Percentiles rank a stretch among this genome's conserved stretches.
These are phyloP conservation scores for Colletotrichum neosansevieriae DNA, from an alignment of 2,329 filamentous ascomycete genomes.

Conservation along the genomic window DNA sequence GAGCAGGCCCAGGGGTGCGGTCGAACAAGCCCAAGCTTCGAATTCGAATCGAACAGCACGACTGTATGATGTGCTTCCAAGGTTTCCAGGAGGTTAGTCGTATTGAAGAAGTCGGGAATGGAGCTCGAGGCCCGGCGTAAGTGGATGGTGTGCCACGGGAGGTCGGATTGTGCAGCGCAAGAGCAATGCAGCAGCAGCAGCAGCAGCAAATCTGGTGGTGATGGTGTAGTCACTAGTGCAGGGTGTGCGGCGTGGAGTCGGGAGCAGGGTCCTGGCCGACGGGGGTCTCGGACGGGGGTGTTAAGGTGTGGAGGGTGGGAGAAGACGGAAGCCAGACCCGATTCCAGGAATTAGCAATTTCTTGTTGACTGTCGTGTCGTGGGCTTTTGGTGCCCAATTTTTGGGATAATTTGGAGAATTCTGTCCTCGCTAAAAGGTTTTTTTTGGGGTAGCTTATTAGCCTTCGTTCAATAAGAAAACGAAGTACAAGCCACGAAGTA, in stretches of 20 bases:
- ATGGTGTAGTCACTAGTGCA: constrained; percentile 1
- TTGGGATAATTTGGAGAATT: neutral
- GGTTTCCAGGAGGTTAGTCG: constrained; percentile 8
- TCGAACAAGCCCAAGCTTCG: constrained; percentile 24
- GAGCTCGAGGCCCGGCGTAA: neutral
- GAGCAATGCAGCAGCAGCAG: neutral
- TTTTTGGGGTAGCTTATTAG: neutral
- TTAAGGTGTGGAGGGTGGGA: constrained; percentile 36
- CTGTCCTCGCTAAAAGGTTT: too few species aligned
- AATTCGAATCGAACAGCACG: constrained; percentile 22
- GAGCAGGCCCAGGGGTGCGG: neutral
- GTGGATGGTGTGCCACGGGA: constrained; percentile 11
- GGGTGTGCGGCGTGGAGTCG: constrained; percentile 36
- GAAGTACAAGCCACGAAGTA: neutral
- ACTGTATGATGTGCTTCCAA: constrained; percentile 31
- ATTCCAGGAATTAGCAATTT: constrained; percentile 40
- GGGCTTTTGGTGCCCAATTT: constrained; percentile 15
- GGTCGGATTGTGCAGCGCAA: constrained; percentile 25
- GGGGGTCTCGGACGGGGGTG: constrained; percentile 23
- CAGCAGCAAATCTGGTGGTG: neutral
- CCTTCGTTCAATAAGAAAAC: neutral
- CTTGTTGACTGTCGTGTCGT: constrained; percentile 23
- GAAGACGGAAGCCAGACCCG: constrained; percentile 39
- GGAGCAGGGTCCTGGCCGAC: constrained; percentile 31
- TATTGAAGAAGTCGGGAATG: constrained; percentile 3